Base-by-base conservation (phyloP, 352 stramenopile species). In the Plasmopara muralis region DNA sequence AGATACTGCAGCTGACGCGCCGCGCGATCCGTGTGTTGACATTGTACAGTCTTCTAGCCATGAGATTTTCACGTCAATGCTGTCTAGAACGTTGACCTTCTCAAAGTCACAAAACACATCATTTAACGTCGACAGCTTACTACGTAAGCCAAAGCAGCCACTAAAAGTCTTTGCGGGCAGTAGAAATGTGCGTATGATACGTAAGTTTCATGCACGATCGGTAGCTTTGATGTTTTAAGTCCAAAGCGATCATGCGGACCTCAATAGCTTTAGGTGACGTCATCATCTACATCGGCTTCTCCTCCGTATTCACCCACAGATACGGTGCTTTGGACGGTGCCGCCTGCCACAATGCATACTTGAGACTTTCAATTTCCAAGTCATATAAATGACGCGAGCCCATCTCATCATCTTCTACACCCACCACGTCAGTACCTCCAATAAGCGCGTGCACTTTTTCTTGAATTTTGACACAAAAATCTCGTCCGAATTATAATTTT, bases 41-140 rank as follows among this genome's bases (percentile, higher is more conserved):
- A 25, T 99, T 66, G 70, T 99, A 99, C 10, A 99, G 70, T 3
- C 96, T 72, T 99, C 96, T n/a, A 99, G 77, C 97, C 97, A 99
- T 9, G 97, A 50, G 50, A 99, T 93, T 68, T 99, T 97, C 55
- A 89, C 96, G 66, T 99, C 94, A 43, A 94, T 94, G 31, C 97
- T 97, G 67, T 99, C 97, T 54, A 99, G 84, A 30, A 99, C 92
- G 61, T 99, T 99, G 40, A 99, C 79, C 50, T 98, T 97, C 30
- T 74, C 64, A 0, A 96, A 96, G 69, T 99, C 86, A 30, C 87
- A 93, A 42, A 99, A 96, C 0, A 98, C 77, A 15, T 82, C 66
- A 60, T 95, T 96, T 34, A 99, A 65, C 8, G 87, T 59, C 52
- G 92, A 72, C 16, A 99, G 77, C 50, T 86, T 77, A 31, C 75